Conservation (phyloP, 129 eudicot species). For the Centaurea solstitialis region DNA sequence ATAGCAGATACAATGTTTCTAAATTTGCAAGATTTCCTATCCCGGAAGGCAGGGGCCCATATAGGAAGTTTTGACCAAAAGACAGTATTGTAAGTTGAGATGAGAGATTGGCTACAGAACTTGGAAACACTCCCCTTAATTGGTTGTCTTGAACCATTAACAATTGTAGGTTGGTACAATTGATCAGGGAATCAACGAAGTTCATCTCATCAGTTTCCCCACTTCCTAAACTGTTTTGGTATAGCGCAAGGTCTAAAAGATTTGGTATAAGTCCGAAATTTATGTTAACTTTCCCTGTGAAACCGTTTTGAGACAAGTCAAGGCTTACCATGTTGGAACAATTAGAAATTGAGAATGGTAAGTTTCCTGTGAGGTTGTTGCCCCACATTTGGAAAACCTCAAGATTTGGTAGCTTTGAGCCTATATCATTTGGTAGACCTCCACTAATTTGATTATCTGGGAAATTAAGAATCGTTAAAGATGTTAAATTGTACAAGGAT, state of each 20-base stretch:
- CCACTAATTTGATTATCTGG: conserved; percentile 36
- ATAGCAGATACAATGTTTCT: neutral
- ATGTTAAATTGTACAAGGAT: neutral
- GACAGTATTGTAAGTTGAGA: conserved; percentile 8
- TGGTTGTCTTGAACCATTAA: neutral
- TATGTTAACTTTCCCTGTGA: conserved; percentile 35
- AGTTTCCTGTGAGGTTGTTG: conserved; percentile 37
- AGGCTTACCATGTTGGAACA: conserved; percentile 30
- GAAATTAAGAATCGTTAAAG: conserved; percentile 14
- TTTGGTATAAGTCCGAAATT: conserved; percentile 10
- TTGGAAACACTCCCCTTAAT: conserved; percentile 38
- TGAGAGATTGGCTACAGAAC: conserved; percentile 41
- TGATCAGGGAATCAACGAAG: conserved; percentile 38
- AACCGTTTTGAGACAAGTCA: conserved; percentile 3
- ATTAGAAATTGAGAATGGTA: conserved; percentile 42
- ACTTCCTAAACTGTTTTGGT: conserved; percentile 29
- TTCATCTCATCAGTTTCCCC: conserved; percentile 32
- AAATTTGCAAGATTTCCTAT: conserved; percentile 31
- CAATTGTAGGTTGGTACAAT: conserved; percentile 18
- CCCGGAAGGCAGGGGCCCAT: conserved; percentile 24
- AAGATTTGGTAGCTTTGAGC: conserved; percentile 21
- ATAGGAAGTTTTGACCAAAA: neutral
- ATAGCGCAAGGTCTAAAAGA: conserved; percentile 6
- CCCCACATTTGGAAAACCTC: neutral
- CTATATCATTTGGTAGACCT: conserved; percentile 21